phyloP scores from a whole-genome alignment of 179 eudicot genomes.

The Silene noctiflora region DNA sequence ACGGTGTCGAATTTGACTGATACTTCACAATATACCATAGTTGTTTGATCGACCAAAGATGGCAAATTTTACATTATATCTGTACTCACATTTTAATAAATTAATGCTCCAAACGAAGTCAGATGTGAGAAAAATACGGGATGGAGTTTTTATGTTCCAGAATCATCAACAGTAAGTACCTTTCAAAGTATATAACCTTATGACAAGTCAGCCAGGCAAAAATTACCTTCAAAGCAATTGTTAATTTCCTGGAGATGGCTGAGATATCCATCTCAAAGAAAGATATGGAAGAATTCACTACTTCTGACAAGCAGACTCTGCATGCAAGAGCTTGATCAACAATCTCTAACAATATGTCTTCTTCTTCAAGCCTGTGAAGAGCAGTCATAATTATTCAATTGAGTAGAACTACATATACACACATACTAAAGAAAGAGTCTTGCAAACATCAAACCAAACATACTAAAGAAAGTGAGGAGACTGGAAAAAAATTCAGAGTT shows the following conservation, averaged over 20 bases:
- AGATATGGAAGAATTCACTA: constrained; percentile 54
- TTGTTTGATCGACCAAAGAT: not conserved
- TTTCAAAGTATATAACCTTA: not conserved
- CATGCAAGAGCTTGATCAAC: constrained; percentile 68
- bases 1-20: not conserved
- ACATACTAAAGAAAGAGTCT: not conserved
- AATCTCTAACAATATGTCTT: constrained; percentile 51
- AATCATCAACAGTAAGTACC: not conserved
- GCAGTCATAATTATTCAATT: constrained; percentile 13
- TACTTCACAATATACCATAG: not conserved
- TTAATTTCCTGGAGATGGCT: constrained; percentile 43
- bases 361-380: constrained; percentile 69
- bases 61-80: not conserved
- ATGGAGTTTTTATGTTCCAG: not conserved
- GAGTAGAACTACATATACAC: not conserved
- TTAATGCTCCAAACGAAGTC: not conserved
- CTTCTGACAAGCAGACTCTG: constrained; percentile 55
- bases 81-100: not conserved
- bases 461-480: not conserved
- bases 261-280: constrained; percentile 52
- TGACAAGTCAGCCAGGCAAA: constrained; percentile 5
- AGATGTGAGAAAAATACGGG: not conserved
- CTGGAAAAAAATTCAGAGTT: not conserved
- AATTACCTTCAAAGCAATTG: constrained; percentile 74
- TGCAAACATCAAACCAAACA: not conserved